Evolutionary conservation across 352 stramenopile species (phyloP).

Genomic region (Pythium aquatile): DNA sequence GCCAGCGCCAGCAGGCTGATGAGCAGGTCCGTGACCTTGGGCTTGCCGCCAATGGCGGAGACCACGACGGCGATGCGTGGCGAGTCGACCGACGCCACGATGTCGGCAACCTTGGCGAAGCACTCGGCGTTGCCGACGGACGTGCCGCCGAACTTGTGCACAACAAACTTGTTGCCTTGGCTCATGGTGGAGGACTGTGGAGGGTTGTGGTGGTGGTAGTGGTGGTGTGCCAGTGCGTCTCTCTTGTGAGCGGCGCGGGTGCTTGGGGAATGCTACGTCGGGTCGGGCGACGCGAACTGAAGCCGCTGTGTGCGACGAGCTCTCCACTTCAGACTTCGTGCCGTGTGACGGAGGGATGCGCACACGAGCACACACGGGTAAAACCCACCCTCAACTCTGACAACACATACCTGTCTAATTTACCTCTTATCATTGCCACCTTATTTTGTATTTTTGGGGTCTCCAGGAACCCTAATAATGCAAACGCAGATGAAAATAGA

Average conservation of each 20-base stretch:
- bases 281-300: slow-evolving; percentile 10
- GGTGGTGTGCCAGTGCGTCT: not conserved
- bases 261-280: slow-evolving; percentile 16
- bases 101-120: slow-evolving; percentile 84
- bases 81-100: slow-evolving; percentile 47
- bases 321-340: not conserved
- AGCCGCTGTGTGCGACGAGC: slow-evolving; percentile 2
- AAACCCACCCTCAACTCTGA: slow-evolving; percentile 7
- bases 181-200: slow-evolving; percentile 13
- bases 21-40: slow-evolving; percentile 95
- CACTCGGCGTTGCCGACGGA: slow-evolving; percentile 92
- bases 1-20: slow-evolving; percentile 88
- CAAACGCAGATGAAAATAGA: not conserved
- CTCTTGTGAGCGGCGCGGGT: not conserved
- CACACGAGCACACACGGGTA: not conserved
- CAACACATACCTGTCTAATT: slow-evolving; percentile 1
- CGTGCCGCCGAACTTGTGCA: slow-evolving; percentile 98
- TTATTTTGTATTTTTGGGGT: not conserved
- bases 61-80: slow-evolving; percentile 87
- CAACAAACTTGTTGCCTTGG: slow-evolving; percentile 72
- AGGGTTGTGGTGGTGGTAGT: not conserved
- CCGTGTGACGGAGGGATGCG: slow-evolving; percentile 14
- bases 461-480: too few relatives aligned
- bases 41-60: slow-evolving; percentile 95
- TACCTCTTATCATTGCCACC: not conserved